Conservation (phyloP, 2,329 filamentous ascomycete species). For the Fusarium sp. region DNA sequence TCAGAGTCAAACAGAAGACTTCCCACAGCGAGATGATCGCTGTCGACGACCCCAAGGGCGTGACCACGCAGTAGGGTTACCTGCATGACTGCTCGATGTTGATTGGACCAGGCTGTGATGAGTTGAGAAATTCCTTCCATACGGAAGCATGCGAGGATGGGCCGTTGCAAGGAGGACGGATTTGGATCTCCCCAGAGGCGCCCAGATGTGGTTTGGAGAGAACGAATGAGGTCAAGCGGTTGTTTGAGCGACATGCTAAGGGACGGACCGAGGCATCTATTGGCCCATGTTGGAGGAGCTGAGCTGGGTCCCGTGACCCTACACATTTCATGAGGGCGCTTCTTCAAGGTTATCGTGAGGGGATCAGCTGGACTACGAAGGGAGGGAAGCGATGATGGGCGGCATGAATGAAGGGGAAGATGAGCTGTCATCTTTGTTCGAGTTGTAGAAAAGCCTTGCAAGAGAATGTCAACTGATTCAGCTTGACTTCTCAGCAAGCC, state of each 20-base stretch:
- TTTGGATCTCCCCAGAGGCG: conserved; percentile 1
- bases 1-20: not conserved
- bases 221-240: not conserved
- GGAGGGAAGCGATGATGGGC: not conserved
- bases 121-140: not conserved
- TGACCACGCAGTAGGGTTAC: not conserved
- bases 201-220: not conserved
- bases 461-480: not conserved
- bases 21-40: not conserved
- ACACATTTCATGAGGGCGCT: not conserved
- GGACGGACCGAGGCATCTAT: conserved; percentile 33
- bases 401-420: not conserved
- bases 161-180: conserved; percentile 3
- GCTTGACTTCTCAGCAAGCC: not conserved
- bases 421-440: not conserved
- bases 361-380: not conserved
- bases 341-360: not conserved
- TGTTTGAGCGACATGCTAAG: conserved; percentile 16
- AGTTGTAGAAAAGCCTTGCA: not conserved
- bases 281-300: not conserved
- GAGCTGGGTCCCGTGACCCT: conserved; percentile 17
- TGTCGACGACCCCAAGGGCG: not conserved
- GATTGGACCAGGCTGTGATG: not conserved
- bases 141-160: not conserved
- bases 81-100: not conserved